Evolutionary conservation across 768 basidiomycete species (phyloP).

Genomic region (Tephrocybe sp.): DNA sequence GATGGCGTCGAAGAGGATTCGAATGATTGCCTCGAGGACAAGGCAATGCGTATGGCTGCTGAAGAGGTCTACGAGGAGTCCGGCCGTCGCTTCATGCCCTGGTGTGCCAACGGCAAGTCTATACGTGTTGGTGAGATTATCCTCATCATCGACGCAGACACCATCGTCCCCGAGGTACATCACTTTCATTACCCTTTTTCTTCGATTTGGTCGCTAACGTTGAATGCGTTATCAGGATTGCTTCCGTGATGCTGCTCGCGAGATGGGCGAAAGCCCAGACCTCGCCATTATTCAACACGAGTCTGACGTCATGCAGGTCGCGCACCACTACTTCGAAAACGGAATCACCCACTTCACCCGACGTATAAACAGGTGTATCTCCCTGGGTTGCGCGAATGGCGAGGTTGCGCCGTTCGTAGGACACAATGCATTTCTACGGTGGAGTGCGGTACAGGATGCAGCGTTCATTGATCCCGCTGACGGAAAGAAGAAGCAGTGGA

Average conservation of each 20-base stretch:
- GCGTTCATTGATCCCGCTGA: constrained; percentile 66
- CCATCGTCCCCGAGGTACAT: constrained; percentile 71
- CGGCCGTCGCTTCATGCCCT: constrained; percentile 52
- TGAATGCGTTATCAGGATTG: constrained; percentile 58
- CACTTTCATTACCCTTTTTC: neutral
- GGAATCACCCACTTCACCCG: constrained; percentile 87
- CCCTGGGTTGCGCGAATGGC: constrained; percentile 75
- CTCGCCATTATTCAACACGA: constrained; percentile 90
- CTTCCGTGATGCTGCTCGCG: constrained; percentile 84
- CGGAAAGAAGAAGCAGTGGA: constrained; percentile 67
- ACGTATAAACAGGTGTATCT: constrained; percentile 82
- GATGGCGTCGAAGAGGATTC: constrained; percentile 38
- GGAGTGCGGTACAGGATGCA: constrained; percentile 86
- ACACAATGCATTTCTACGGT: constrained; percentile 84
- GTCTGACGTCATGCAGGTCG: constrained; percentile 88
- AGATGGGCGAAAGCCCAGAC: constrained; percentile 75
- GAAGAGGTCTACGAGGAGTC: constrained; percentile 69
- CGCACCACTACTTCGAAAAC: constrained; percentile 86
- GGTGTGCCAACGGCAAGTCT: constrained; percentile 74
- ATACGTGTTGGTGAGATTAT: constrained; percentile 77
- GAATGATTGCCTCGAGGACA: constrained; percentile 63
- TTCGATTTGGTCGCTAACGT: neutral
- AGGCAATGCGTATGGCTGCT: constrained; percentile 68
- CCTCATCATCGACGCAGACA: constrained; percentile 79
- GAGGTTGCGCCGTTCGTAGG: constrained; percentile 84